Base-by-base conservation (phyloP, 1,139 yeast species). In the Citeromyces hawaiiensis region DNA sequence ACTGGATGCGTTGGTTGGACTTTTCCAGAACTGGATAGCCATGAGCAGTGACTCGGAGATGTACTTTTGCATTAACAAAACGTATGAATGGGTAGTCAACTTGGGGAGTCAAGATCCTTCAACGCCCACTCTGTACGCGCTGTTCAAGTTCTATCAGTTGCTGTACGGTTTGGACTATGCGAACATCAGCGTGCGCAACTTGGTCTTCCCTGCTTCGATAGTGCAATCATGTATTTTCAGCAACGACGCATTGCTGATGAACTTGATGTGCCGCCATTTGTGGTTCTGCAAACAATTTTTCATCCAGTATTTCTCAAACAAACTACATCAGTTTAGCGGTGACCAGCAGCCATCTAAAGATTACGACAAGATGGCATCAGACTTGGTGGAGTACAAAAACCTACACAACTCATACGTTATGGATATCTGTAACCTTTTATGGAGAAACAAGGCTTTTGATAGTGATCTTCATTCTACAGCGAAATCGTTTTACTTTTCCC, bases 361-460 rank as follows among this genome's bases (percentile, higher is more conserved):
- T 25, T 27, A 17, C 19, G 25, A 25, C 13, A 48, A 51, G 7
- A 23, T 46, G 16, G 27, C 53, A 2, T 45, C 48, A 4, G 50
- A 51, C 29, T 48, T 53, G 10, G 53, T 55, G 4, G 45, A 48
- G 6, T 48, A 55, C 23, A 64, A 66, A 36, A 47, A 48, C n/a
- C 40, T 68, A 4, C 77, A 72, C 40, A 76, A 76, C 42, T 59
- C 72, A 0, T 71, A 68, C 43, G 70, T 78, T 7, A 64, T 75
- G 64, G 87, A 80, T 50, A 49, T 72, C 6, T 66, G 82, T 39
- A 79, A 79, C 44, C 62, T 71, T 27, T 44, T 76, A 1, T 81
- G 88, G 88, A 60, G 83, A 47, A 76, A 76, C 45, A 68, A 64
- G 49, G 65, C 69, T 1, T 53, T 52, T 30, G 55, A 39, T 48